These are phyloP conservation scores for Pichia sp. DNA, from an alignment of 1,139 yeast species.

Conservation along the genomic window DNA sequence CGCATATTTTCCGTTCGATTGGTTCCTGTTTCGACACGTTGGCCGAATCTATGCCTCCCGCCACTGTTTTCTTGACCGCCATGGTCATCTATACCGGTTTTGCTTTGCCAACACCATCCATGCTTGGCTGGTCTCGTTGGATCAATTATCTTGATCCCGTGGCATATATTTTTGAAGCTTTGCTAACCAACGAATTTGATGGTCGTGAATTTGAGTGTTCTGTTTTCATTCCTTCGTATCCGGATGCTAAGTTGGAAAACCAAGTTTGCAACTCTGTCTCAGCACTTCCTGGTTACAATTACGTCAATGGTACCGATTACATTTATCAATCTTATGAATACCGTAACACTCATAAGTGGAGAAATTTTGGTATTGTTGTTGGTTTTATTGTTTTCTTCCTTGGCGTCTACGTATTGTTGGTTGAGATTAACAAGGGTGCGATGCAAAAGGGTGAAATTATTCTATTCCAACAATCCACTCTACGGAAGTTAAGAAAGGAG, in stretches of 20 bases:
- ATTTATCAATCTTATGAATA: constrained; percentile 30
- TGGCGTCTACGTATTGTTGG: constrained; percentile 27
- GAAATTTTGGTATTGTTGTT: constrained; percentile 34
- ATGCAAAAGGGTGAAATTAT: constrained; percentile 36
- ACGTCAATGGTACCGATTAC: constrained; percentile 31
- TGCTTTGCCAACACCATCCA: constrained; percentile 52
- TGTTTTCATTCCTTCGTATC: constrained; percentile 49
- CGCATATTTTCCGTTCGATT: constrained; percentile 45
- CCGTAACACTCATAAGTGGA: constrained; percentile 32
- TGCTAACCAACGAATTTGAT: constrained; percentile 51
- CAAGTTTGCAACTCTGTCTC: constrained; percentile 65
- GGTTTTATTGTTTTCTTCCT: constrained; percentile 33
- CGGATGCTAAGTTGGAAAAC: constrained; percentile 35
- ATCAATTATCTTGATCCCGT: constrained; percentile 53
- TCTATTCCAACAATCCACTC: constrained; percentile 29
- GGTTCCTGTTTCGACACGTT: constrained; percentile 45
- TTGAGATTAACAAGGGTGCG: constrained; percentile 33
- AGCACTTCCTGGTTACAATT: constrained; percentile 34
- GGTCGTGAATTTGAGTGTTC: constrained; percentile 50
- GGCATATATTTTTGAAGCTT: constrained; percentile 51
- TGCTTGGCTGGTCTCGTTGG: constrained; percentile 69
- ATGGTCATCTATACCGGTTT: constrained; percentile 50
- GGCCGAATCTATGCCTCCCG: constrained; percentile 49
- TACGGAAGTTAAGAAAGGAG: constrained; percentile 24
- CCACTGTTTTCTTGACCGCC: constrained; percentile 47